phyloP scores from a whole-genome alignment of 768 basidiomycete species.

The Podaxis sp. region DNA sequence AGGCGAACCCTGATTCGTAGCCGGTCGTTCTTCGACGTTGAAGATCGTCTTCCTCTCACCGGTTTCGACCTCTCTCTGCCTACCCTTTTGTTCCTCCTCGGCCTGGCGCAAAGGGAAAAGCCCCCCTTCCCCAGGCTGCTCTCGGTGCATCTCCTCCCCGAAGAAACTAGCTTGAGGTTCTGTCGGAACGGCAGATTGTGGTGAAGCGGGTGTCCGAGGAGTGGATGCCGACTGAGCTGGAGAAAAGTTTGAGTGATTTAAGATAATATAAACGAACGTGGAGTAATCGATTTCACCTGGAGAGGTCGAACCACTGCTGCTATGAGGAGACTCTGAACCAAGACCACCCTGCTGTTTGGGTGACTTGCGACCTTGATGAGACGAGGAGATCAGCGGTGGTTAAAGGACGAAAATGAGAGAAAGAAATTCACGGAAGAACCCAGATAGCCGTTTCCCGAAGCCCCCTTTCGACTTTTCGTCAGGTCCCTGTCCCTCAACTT shows the following conservation, averaged over 20 bases:
- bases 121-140: not conserved
- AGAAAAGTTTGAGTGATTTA: too few species aligned
- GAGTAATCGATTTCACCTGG: not conserved
- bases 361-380: not conserved
- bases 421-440: not conserved
- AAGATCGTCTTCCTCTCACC: not conserved
- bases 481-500: not conserved
- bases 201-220: too few species aligned
- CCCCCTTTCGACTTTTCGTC: not conserved
- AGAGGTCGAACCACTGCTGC: not conserved
- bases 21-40: not conserved
- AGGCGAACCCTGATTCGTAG: not conserved
- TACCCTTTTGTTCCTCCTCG: constrained; percentile 3
- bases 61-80: not conserved
- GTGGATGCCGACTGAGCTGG: too few species aligned
- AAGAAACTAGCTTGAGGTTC: not conserved
- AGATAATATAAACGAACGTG: too few species aligned
- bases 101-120: not conserved
- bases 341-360: not conserved
- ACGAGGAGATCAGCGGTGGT: not conserved
- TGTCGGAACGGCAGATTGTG: too few species aligned
- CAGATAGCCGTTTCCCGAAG: not conserved
- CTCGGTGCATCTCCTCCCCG: too few species aligned
- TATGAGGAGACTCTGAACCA: not conserved
- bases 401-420: not conserved